phyloP scores from a whole-genome alignment of 768 basidiomycete species.

The Tulasnella sp. region DNA sequence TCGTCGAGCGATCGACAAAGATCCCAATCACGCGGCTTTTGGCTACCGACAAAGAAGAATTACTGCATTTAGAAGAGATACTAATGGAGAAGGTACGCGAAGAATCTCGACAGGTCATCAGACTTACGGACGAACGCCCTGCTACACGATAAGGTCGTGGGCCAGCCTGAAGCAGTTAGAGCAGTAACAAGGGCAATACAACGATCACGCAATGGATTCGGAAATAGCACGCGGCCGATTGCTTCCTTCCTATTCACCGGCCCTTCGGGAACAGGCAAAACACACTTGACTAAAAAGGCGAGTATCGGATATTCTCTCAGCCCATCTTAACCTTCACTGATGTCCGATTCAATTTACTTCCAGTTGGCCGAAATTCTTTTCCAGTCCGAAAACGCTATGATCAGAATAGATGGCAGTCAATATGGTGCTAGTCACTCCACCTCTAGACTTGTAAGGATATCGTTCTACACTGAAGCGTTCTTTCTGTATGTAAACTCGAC shows the following conservation, averaged over 20 bases:
- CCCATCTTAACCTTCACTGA: no score
- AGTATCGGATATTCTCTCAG: no score
- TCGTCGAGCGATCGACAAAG: constrained; percentile 90
- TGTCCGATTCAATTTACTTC: no score
- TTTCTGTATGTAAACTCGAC: no score
- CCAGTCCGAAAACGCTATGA: constrained; percentile 87
- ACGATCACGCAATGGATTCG: constrained; percentile 84
- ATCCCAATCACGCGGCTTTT: constrained; percentile 87
- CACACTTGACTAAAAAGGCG: constrained; percentile 85
- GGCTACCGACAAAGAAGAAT: constrained; percentile 86
- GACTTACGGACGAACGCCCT: no score
- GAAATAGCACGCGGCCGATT: constrained; percentile 82
- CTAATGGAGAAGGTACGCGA: constrained; percentile 70
- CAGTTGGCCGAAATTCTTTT: constrained; percentile 87
- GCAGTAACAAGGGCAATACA: constrained; percentile 94
- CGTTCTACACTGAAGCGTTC: no score
- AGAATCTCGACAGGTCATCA: no score
- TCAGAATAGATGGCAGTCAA: constrained; percentile 88
- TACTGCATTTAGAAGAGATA: constrained; percentile 46
- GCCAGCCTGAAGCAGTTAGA: constrained; percentile 87
- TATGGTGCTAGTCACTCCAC: constrained; percentile 85
- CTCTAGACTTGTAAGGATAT: constrained; percentile 47
- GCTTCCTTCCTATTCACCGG: constrained; percentile 92
- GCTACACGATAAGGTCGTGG: constrained; percentile 50
- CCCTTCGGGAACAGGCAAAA: constrained; percentile 89